These are phyloP conservation scores for Excoecaria agallocha DNA, from an alignment of 345 rosid species.

Conservation along the genomic window DNA sequence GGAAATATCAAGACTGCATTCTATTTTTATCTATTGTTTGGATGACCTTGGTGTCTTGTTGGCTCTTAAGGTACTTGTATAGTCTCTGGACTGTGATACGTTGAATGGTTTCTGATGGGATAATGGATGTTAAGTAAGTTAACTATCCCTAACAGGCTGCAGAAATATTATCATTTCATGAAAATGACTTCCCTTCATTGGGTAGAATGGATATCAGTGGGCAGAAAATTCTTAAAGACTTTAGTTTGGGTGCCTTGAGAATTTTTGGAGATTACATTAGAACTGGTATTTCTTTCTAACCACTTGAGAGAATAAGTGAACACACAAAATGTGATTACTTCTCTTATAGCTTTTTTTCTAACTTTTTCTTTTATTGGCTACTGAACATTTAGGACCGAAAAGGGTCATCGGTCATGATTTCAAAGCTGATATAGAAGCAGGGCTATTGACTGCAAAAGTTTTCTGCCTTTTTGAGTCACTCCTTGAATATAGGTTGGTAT, in stretches of 20 bases:
- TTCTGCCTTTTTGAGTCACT: slow-evolving; percentile 66
- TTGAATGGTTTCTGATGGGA: slow-evolving; percentile 1
- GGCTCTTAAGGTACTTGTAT: slow-evolving; percentile 63
- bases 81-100: background rate
- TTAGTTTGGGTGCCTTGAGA: slow-evolving; percentile 45
- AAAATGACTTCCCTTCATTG: slow-evolving; percentile 42
- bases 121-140: slow-evolving; percentile 4
- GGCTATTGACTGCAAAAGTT: slow-evolving; percentile 52
- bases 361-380: slow-evolving; percentile 8
- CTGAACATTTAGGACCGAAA: slow-evolving; percentile 31
- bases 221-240: slow-evolving; percentile 41
- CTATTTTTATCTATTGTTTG: slow-evolving; percentile 53
- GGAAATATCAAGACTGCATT: slow-evolving; percentile 43
- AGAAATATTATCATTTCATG: slow-evolving; percentile 40
- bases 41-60: slow-evolving; percentile 71
- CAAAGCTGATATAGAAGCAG: slow-evolving; percentile 36
- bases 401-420: slow-evolving; percentile 40
- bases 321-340: background rate
- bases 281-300: slow-evolving; percentile 46
- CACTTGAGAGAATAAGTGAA: slow-evolving; percentile 9
- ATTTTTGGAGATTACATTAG: slow-evolving; percentile 40
- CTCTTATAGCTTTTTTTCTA: background rate
- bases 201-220: slow-evolving; percentile 41
- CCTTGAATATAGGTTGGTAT: slow-evolving; percentile 64
- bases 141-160: slow-evolving; percentile 60